phyloP scores from a whole-genome alignment of 1,139 yeast genomes.

The Suhomyces bolitotheri region DNA sequence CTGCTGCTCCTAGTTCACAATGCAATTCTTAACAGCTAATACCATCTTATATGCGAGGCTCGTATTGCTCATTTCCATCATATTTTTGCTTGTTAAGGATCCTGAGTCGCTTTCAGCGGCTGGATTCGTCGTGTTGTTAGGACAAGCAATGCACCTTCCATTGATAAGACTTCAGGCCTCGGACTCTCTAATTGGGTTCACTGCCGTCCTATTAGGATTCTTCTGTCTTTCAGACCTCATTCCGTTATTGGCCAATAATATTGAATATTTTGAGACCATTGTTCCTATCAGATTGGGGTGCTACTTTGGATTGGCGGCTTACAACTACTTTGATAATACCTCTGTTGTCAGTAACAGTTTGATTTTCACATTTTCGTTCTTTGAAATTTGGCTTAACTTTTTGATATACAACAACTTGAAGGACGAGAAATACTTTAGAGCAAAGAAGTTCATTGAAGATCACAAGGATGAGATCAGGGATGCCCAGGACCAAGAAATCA shows the following conservation, averaged over 20 bases:
- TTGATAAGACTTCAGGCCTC: slow-evolving; percentile 40
- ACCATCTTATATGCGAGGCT: slow-evolving; percentile 52
- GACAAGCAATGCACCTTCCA: slow-evolving; percentile 52
- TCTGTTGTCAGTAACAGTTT: slow-evolving; percentile 58
- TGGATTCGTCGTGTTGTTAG: slow-evolving; percentile 54
- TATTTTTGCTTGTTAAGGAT: slow-evolving; percentile 44
- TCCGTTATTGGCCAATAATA: slow-evolving; percentile 58
- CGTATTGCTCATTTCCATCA: slow-evolving; percentile 42
- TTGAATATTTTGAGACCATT: slow-evolving; percentile 59
- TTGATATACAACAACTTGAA: slow-evolving; percentile 61
- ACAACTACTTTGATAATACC: slow-evolving; percentile 43
- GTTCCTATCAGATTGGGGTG: slow-evolving; percentile 66
- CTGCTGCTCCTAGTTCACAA: too few species aligned
- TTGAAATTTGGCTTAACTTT: slow-evolving; percentile 73
- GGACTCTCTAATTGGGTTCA: slow-evolving; percentile 54
- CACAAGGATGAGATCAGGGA: slow-evolving; percentile 34
- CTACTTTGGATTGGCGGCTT: slow-evolving; percentile 54
- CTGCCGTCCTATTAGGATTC: slow-evolving; percentile 46
- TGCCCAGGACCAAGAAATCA: slow-evolving; percentile 31
- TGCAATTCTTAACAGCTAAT: slow-evolving; percentile 61
- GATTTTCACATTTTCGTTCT: slow-evolving; percentile 60
- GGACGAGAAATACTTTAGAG: slow-evolving; percentile 56
- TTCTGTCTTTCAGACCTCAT: slow-evolving; percentile 55
- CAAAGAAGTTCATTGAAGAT: slow-evolving; percentile 38
- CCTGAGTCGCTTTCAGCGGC: slow-evolving; percentile 44